These are phyloP conservation scores for Helotiales sp. DNA, from an alignment of 2,329 filamentous ascomycete species.

Conservation along the genomic window DNA sequence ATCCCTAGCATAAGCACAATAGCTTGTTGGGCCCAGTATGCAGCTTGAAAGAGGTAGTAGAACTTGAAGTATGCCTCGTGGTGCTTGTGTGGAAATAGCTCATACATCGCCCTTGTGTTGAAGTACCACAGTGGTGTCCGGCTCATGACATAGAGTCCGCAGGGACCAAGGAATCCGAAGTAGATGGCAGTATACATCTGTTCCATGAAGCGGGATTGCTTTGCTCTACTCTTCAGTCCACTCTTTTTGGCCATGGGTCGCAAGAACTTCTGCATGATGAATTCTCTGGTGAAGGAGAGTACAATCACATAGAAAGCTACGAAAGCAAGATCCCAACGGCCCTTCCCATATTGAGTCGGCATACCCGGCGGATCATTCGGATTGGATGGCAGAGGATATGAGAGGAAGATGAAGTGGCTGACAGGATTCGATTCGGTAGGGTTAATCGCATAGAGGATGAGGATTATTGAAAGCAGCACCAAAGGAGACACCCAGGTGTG, in stretches of 20 bases:
- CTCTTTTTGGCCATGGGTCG: conserved; percentile 73
- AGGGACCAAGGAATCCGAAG: conserved; percentile 81
- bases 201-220: conserved; percentile 93
- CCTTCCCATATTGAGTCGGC: conserved; percentile 81
- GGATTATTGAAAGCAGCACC: conserved; percentile 65
- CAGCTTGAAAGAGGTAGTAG: conserved; percentile 93
- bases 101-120: conserved; percentile 89
- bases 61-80: conserved; percentile 87
- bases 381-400: conserved; percentile 71
- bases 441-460: conserved; percentile 73
- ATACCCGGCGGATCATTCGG: conserved; percentile 46
- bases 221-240: conserved; percentile 73
- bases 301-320: conserved; percentile 89
- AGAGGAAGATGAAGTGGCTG: conserved; percentile 84
- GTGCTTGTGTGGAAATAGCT: conserved; percentile 80
- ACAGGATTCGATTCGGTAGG: conserved; percentile 80
- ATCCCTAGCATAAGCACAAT: conserved; percentile 85
- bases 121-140: conserved; percentile 95
- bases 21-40: conserved; percentile 94
- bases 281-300: conserved; percentile 91
- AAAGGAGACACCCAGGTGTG: conserved; percentile 71
- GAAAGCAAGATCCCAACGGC: conserved; percentile 83
- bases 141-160: conserved; percentile 89
- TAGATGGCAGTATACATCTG: conserved; percentile 94
- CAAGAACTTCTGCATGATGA: conserved; percentile 90